Percentiles rank a stretch among this genome's conserved stretches.
Conservation (phyloP, 768 basidiomycete species). For the Coprinopsis sp. region DNA sequence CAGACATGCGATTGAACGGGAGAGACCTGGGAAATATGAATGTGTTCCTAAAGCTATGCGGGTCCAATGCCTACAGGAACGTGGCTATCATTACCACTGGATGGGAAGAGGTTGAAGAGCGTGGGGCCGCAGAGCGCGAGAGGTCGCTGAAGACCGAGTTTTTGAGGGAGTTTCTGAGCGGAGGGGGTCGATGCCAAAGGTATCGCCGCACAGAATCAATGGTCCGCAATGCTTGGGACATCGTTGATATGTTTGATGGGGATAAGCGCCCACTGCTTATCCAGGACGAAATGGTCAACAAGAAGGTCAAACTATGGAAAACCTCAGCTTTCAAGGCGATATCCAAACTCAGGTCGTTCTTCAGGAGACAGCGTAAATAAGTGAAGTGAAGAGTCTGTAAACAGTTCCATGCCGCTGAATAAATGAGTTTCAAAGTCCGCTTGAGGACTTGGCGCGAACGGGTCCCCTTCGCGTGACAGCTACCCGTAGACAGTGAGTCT, state of each 20-base stretch:
- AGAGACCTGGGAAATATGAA: conserved; percentile 9
- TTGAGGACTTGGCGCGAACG: too few species aligned
- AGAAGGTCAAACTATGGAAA: neutral
- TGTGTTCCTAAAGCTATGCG: conserved; percentile 15
- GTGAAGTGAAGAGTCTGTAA: too few species aligned
- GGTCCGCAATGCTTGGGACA: conserved; percentile 11
- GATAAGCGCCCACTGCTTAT: conserved; percentile 8
- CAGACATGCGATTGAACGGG: conserved; percentile 14
- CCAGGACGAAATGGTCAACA: conserved; percentile 16
- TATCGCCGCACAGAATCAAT: conserved; percentile 3
- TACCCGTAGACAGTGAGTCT: too few species aligned
- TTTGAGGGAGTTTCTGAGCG: conserved; percentile 7
- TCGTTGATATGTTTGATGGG: conserved; percentile 8
- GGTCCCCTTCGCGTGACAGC: too few species aligned
- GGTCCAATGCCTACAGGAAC: conserved; percentile 6
- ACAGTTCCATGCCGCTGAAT: too few species aligned
- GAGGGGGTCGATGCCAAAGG: conserved; percentile 12
- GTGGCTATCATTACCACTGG: conserved; percentile 15
- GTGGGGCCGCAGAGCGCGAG: conserved; percentile 7
- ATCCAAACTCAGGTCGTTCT: too few species aligned
- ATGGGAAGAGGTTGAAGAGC: conserved; percentile 14
- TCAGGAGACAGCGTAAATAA: too few species aligned
- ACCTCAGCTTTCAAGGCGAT: conserved; percentile 10
- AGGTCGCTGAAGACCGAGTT: conserved; percentile 6
- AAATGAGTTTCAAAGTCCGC: too few species aligned